Evolutionary conservation across 1,284 basidiomycete species (phyloP), one percentile per base, ranked within the genome.

Genomic region (Coniophora puteana): DNA sequence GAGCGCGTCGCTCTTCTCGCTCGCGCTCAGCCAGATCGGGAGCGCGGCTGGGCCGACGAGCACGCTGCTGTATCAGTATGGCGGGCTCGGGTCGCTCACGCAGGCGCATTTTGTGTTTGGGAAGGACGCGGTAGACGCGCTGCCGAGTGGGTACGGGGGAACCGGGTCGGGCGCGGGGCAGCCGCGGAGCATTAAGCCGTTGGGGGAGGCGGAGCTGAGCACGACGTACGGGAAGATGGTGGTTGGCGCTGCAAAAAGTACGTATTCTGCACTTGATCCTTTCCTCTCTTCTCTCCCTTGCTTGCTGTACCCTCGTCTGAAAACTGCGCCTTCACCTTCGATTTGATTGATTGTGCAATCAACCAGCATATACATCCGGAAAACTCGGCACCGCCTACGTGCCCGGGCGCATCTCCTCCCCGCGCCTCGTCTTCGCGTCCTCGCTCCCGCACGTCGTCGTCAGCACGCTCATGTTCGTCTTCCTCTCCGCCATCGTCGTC

Each of bases 371-470:
- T 27, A 42, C 58, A 1, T 38, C 36, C 3, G 47, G 55, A 20
- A 48, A 47, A 27, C 45, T 57, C 4, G 52, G 54, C 6, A 53
- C 44, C 0, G 53, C 53, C 2, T 58, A 55, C 14, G 55, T 58
- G 13, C 57, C 59, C 1, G 59, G 55, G 23, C 55, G 59, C 4
- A 26, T 60, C 17, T 54, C 59, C 0, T 18, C n/a, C 5, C 37
- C 46, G 2, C 40, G 55, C 13, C 20, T 60, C 21, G 33, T 58
- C 20, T 60, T 58, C 21, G 47, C 49, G 5, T 41, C 55, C 1
- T 56, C 59, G 2, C 41, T 57, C 8, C 55, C 55, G 0, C 57
- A 59, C 47, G 47, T 58, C 42, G 48, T 43, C 0, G 32, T 51
- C 8, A 29, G 55, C 13, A 60, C 26, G 1, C 43, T 38, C 1